Conservation (phyloP, 305 asterid genomes). For the Rubia tinctorum region DNA sequence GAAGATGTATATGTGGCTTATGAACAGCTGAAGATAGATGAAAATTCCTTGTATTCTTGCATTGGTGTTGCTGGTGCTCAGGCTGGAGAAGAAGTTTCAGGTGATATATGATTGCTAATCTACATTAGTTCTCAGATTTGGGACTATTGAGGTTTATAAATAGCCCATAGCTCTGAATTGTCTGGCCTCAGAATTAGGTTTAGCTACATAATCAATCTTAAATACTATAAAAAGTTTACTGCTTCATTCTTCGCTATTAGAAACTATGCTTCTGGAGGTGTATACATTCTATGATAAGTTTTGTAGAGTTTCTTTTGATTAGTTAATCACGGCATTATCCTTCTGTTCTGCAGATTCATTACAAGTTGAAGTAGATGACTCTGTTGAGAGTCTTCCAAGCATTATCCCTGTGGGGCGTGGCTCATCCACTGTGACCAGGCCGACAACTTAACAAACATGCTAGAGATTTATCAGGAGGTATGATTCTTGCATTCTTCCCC, state of each 20-base stretch:
- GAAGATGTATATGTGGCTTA: conserved; percentile 81
- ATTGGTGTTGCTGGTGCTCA: conserved; percentile 89
- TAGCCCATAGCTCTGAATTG: neutral
- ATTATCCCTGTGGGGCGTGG: conserved; percentile 85
- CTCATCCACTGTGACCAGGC: conserved; percentile 86
- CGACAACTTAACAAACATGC: conserved; percentile 56
- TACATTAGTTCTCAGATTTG: neutral
- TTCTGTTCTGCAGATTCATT: conserved; percentile 40
- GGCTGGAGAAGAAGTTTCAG: conserved; percentile 69
- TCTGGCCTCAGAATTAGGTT: neutral
- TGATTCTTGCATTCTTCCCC: neutral
- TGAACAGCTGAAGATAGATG: conserved; percentile 86
- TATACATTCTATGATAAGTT: neutral
- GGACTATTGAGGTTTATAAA: neutral
- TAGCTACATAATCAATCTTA: neutral
- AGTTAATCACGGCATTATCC: neutral
- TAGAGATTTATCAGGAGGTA: conserved; percentile 7
- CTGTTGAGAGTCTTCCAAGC: conserved; percentile 53
- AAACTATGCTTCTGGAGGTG: neutral
- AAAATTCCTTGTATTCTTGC: conserved; percentile 83
- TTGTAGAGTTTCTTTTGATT: neutral
- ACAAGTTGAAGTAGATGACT: conserved; percentile 61
- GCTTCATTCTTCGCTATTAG: neutral
- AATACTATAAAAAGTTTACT: neutral
- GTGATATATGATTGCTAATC: conserved; percentile 30